Evolutionary conservation across 2,329 filamentous ascomycete genomes (phyloP), one percentile per base, ranked within the genome.

Genomic region (Sclerotinia trifoliorum): DNA sequence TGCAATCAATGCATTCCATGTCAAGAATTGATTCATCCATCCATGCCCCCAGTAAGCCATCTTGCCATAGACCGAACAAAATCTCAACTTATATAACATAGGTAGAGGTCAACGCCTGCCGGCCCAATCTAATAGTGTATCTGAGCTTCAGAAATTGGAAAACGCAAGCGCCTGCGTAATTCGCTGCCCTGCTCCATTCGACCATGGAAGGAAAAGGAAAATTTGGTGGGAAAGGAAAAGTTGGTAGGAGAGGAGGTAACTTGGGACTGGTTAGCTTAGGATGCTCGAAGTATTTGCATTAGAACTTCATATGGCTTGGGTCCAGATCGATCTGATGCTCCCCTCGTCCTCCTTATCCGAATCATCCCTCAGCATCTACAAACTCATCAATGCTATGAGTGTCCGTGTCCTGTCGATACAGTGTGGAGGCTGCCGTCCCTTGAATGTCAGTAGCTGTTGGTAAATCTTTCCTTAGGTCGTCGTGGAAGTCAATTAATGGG

Each of bases 391-490:
- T 8, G 68, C 73, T 75, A 11, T 73, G 63, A 2, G 73, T 75
- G 65, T 77, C 75, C 11, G 76, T 78, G 65, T 77, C 74, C 58
- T 74, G 54, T 60, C 75, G 71, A 49, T 70, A 71, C 39, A 78
- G 54, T 21, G 69, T 44, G n/a, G 58, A 24, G 21, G 54, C 15
- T 35, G 54, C 46, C 29, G 44, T 48, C 32, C 44, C 66, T 42
- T 60, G 29, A 39, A 26, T 70, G 46, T 63, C 49, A 51, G 21
- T 42, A 52, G 68, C 72, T 39, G 75, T 68, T 5, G 84, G 84
- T 49, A 88, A 73, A 32, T 79, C 76, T 68, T 82, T 83, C 76
- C 83, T 83, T 75, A 88, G 55, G 68, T 88, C 86, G 15, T 81
- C 74, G 21, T 83, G 79, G 68, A 89, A 88, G 75, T 88, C 84